Base-by-base conservation (phyloP, 176 grass and related monocot species). In the Sorghum bicolor region DNA sequence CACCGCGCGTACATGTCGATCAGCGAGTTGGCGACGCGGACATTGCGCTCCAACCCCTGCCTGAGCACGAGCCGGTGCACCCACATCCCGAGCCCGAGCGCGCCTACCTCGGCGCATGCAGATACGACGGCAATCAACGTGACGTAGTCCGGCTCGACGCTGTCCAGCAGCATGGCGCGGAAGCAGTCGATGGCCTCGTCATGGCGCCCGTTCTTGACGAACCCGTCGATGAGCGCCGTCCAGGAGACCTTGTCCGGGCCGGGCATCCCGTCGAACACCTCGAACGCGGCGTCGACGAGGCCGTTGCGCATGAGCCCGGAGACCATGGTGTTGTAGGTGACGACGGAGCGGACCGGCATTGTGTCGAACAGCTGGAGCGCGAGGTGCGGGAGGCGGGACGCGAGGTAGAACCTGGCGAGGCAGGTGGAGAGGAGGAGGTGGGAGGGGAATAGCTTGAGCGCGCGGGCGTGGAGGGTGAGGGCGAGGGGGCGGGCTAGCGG, bases 1-100 rank as follows among this genome's bases (percentile, higher is more conserved):
- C 90, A 97, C 70, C 89, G 91, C 3, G 88, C 75, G 4, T 97
- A 94, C 95, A 94, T 90, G 61, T 91, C 88, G 5, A 97, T 76
- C 29, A 94, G 75, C 14, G 92, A 83, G 89, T 90, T 92, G 22
- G 62, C 79, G 1, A 97, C 61, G 2, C 90, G 84, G 44, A 91
- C 65, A 37, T 91, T 94, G 67, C 61, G 8, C 55, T 77, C 29
- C 68, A 94, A 62, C 0, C 62, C 50, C 13, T 39, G 24, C 47
- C 3, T 67, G 43, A 68, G 17, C 9, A 84, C 24, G 36, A 92
- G 86, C 32, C 75, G 83, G 57, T 94, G 92, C 20, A 89, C 74
- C 94, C 94, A 97, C 74, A 90, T 79, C 6, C 94, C 92, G 2
- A 90, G 88, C 4, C 70, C 69, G 17, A 97, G 84, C 22, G 85